Base-by-base conservation (phyloP, 139 green algal genomes). In the Tetraselmis chui region DNA sequence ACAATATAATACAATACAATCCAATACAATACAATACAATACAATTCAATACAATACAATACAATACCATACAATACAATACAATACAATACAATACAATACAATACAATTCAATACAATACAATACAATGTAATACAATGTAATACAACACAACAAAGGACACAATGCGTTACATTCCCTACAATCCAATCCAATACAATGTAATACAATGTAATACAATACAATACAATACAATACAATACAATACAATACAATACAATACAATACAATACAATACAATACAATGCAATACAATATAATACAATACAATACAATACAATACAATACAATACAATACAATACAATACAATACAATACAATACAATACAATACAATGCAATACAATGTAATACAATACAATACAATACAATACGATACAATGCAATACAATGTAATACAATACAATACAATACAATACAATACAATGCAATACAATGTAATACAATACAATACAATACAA, bases 231-330 rank as follows among this genome's bases (percentile, higher is more conserved):
- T 67, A 67, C 45, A 67, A 67, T 67, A 18, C 45, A 67, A 67
- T 67, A 67, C 45, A 67, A 67, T 67, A 67, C 45, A 67, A 67
- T 67, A 67, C 45, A 67, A 67, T 67, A 67, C 45, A 67, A 67
- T 67, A 67, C 45, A 67, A 67, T 67, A 67, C 45, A 67, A 67
- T 67, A 67, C 45, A 67, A 67, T 67, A 67, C 45, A 67, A 67
- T 67, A 67, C 45, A 67, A 67, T 67, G 18, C 45, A 67, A 67
- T 67, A 67, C 45, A 67, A 67, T 67, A 67, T 18, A 67, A 67
- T 67, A 67, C 45, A 67, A 67, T 67, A 67, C 45, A 67, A 67
- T 67, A 67, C 45, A 67, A 67, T 67, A 67, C 45, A 67, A 67
- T 67, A 67, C 45, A 67, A 67, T 67, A 67, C 45, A 67, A 67